These are phyloP conservation scores for Spongispora temasekensis DNA, from an alignment of 1,284 basidiomycete species.

Conservation along the genomic window DNA sequence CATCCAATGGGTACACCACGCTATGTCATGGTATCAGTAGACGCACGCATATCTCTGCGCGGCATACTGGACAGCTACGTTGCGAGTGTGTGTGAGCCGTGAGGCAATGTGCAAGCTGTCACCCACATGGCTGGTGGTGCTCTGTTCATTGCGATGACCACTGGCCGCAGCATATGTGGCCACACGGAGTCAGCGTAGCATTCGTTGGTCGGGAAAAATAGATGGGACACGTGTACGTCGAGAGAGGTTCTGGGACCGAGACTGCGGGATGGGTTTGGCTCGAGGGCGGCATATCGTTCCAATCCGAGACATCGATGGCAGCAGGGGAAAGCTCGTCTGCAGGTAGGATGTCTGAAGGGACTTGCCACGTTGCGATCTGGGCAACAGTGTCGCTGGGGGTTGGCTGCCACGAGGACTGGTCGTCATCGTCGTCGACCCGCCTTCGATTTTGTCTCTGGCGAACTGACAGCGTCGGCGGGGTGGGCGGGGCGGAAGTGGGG, in stretches of 20 bases:
- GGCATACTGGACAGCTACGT: constrained; percentile 63
- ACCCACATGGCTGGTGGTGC: constrained; percentile 47
- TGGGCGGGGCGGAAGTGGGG: not conserved
- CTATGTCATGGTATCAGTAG: constrained; percentile 45
- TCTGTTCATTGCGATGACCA: constrained; percentile 45
- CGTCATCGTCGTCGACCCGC: constrained; percentile 7
- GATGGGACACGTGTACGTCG: constrained; percentile 71
- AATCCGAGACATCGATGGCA: constrained; percentile 5
- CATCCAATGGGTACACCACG: constrained; percentile 94
- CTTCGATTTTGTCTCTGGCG: constrained; percentile 25
- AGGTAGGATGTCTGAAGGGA: constrained; percentile 12
- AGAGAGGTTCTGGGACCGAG: constrained; percentile 47
- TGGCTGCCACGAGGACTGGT: no score
- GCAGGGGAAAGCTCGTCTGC: not conserved
- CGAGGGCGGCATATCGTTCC: no score
- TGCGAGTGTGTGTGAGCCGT: not conserved
- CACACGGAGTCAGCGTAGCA: constrained; percentile 76
- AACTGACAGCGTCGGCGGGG: constrained; percentile 1
- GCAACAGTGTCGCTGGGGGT: not conserved
- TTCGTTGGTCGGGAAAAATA: constrained; percentile 75
- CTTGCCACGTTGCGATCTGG: constrained; percentile 25
- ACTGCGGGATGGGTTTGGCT: no score
- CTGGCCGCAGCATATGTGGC: constrained; percentile 73
- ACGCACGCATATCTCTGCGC: constrained; percentile 76
- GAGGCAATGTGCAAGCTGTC: no score